Evolutionary conservation across 2,329 filamentous ascomycete species (phyloP).

Genomic region (Hypoxylon sp.): DNA sequence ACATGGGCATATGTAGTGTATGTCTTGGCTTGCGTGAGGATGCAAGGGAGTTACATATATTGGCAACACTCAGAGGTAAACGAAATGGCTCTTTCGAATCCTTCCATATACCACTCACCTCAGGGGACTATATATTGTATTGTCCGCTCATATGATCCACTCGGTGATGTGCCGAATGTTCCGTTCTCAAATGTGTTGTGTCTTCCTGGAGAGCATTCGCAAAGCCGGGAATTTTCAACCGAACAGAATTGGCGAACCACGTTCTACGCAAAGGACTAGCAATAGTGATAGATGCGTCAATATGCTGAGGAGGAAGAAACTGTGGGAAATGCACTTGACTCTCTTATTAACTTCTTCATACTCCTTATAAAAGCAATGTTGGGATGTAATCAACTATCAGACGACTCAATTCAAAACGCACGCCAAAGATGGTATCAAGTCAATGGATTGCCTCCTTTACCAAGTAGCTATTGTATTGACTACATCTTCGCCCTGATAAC

Average conservation of each 20-base stretch:
- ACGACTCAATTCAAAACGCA: conserved; percentile 6
- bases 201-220: neutral
- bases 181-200: neutral
- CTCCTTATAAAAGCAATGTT: neutral
- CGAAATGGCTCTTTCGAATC: neutral
- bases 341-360: neutral
- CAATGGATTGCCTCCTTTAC: neutral
- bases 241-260: no score
- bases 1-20: neutral
- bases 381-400: neutral
- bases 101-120: neutral
- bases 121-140: neutral
- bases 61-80: neutral
- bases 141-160: no score
- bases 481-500: conserved; percentile 17
- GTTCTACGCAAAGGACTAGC: no score
- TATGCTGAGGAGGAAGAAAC: no score
- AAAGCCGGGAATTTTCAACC: neutral
- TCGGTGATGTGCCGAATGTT: neutral
- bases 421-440: conserved; percentile 20
- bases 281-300: no score
- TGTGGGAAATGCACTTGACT: neutral
- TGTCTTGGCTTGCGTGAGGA: conserved; percentile 1
- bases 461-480: conserved; percentile 18
- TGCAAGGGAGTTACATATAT: neutral